phyloP scores from a whole-genome alignment of 1,139 yeast genomes.

The Geotrichum candidum region DNA sequence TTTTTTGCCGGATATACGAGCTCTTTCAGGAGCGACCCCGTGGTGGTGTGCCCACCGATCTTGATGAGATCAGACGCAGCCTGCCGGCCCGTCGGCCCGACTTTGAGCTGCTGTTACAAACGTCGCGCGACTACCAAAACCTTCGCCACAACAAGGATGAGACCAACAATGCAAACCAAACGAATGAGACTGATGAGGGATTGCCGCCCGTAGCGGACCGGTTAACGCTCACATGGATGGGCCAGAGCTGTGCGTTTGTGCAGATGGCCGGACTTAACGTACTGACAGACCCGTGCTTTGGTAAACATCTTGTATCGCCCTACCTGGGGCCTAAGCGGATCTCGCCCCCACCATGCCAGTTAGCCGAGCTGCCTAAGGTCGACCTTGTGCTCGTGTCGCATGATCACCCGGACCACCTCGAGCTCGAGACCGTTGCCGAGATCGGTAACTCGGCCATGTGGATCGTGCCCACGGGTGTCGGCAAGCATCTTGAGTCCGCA shows the following conservation, averaged over 20 bases:
- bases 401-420: conserved; percentile 93
- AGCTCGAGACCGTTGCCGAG: conserved; percentile 50
- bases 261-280: conserved; percentile 69
- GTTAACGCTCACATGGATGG: conserved; percentile 79
- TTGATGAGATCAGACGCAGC: conserved; percentile 40
- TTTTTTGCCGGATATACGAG: conserved; percentile 64
- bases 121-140: conserved; percentile 12
- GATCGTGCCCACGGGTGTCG: conserved; percentile 83
- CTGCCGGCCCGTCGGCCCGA: conserved; percentile 59
- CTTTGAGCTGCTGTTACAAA: conserved; percentile 41
- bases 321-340: conserved; percentile 77
- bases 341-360: conserved; percentile 59
- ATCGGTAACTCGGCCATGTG: conserved; percentile 62
- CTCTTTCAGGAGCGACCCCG: conserved; percentile 60
- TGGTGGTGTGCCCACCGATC: conserved; percentile 56
- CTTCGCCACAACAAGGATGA: conserved; percentile 8
- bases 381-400: conserved; percentile 79
- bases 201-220: conserved; percentile 39
- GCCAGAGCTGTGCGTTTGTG: conserved; percentile 79
- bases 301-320: conserved; percentile 57
- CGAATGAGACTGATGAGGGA: conserved; percentile 13
- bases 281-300: conserved; percentile 79
- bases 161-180: not conserved
- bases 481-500: conserved; percentile 48
- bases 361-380: conserved; percentile 59